Conservation (phyloP, 306 rosid genomes). For the Vicia sativa region DNA sequence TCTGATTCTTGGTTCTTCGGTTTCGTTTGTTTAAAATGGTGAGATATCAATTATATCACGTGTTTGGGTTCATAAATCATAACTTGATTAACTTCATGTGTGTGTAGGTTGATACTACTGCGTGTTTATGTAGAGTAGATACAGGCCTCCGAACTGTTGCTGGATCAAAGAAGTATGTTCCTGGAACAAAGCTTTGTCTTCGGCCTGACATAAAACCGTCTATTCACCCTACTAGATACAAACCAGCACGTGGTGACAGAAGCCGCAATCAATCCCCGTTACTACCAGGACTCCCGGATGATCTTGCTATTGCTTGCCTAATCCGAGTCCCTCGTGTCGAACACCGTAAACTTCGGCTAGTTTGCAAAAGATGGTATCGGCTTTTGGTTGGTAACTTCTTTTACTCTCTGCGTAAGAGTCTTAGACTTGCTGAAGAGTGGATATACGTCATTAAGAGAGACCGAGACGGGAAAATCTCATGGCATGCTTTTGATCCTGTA, state of each 20-base stretch:
- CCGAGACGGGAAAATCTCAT: slow-evolving; percentile 80
- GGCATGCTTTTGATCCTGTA: slow-evolving; percentile 89
- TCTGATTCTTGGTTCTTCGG: too few relatives aligned
- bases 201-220: slow-evolving; percentile 85
- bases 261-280: slow-evolving; percentile 80
- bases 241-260: slow-evolving; percentile 72
- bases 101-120: slow-evolving; percentile 83
- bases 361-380: slow-evolving; percentile 86
- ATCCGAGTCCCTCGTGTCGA: slow-evolving; percentile 80
- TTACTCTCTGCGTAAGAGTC: slow-evolving; percentile 74
- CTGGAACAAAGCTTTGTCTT: slow-evolving; percentile 85
- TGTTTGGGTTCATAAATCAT: slow-evolving; percentile 26
- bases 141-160: slow-evolving; percentile 81
- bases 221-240: slow-evolving; percentile 81
- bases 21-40: slow-evolving; percentile 3
- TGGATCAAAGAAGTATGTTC: slow-evolving; percentile 77
- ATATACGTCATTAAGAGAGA: slow-evolving; percentile 80
- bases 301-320: slow-evolving; percentile 88
- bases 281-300: slow-evolving; percentile 90
- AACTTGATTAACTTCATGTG: slow-evolving; percentile 1
- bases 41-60: slow-evolving; percentile 13
- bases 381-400: slow-evolving; percentile 83
- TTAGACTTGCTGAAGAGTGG: slow-evolving; percentile 85
- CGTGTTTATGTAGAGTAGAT: slow-evolving; percentile 86
- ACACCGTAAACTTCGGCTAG: slow-evolving; percentile 76